Percentiles rank a stretch among this genome's conserved stretches.
Evolutionary conservation across 2,329 filamentous ascomycete genomes (phyloP).

Genomic region (Ophiostoma piceae): DNA sequence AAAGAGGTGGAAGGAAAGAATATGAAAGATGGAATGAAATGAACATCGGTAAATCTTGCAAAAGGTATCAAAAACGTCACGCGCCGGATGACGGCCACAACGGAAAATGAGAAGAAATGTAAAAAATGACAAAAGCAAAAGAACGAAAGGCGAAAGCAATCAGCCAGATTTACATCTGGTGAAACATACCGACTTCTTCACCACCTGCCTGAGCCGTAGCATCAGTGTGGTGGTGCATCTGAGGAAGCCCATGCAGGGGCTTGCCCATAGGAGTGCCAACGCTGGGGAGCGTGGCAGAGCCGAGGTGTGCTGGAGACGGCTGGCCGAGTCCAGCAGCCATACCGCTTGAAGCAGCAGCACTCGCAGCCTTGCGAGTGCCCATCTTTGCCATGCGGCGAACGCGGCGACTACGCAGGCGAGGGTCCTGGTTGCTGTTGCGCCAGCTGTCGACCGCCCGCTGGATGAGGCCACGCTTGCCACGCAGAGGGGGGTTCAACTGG

Average conservation of each 20-base stretch:
- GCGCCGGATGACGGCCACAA: slow-evolving; percentile 26
- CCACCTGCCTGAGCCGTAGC: slow-evolving; percentile 59
- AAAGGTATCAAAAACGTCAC: slow-evolving; percentile 31
- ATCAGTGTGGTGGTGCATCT: slow-evolving; percentile 72
- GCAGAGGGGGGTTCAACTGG: slow-evolving; percentile 81
- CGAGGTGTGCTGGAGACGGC: slow-evolving; percentile 25
- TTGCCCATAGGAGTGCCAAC: slow-evolving; percentile 57
- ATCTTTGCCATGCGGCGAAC: slow-evolving; percentile 96
- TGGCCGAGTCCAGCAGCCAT: slow-evolving; percentile 28
- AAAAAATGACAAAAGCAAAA: slow-evolving; percentile 18
- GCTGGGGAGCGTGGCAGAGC: slow-evolving; percentile 57
- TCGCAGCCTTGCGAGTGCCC: slow-evolving; percentile 69
- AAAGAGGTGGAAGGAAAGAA: slow-evolving; percentile 8
- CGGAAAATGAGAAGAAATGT: slow-evolving; percentile 26
- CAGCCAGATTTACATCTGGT: slow-evolving; percentile 69
- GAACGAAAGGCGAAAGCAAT: slow-evolving; percentile 15
- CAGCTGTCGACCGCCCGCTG: slow-evolving; percentile 97
- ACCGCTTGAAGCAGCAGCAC: slow-evolving; percentile 44
- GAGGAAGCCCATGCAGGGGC: slow-evolving; percentile 62
- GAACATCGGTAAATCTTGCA: slow-evolving; percentile 29
- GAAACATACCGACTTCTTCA: slow-evolving; percentile 97
- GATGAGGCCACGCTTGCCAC: slow-evolving; percentile 91
- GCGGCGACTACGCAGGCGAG: slow-evolving; percentile 79
- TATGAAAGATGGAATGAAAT: slow-evolving; percentile 26
- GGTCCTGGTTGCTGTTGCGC: slow-evolving; percentile 98